A percentile compares a stretch with the other conserved stretches of the same genome.
Conservation (phyloP, 306 rosid genomes). For the Hippophae gyantsensis region DNA sequence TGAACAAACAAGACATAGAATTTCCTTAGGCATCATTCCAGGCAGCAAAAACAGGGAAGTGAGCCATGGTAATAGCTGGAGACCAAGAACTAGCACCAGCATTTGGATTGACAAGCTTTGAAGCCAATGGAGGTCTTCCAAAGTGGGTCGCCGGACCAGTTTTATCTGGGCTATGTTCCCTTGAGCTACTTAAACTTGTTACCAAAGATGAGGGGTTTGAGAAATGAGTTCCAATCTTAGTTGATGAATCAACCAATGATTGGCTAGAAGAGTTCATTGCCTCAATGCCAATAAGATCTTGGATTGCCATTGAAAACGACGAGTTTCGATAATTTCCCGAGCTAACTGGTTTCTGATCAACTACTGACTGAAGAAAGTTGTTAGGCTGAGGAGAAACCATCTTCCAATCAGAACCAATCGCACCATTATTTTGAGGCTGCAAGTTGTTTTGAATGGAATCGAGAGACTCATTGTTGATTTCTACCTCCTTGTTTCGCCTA, state of each 20-base stretch:
- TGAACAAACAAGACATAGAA: not conserved
- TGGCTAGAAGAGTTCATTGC: conserved; percentile 26
- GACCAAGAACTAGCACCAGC: conserved; percentile 55
- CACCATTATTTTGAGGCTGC: conserved; percentile 18
- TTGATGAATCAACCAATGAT: conserved; percentile 26
- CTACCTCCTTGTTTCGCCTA: conserved; percentile 43
- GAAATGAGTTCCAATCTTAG: conserved; percentile 43
- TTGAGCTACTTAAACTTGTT: conserved; percentile 71
- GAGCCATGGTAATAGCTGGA: conserved; percentile 58
- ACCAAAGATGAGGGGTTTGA: conserved; percentile 72
- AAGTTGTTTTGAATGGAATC: conserved; percentile 23
- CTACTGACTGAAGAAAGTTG: conserved; percentile 20
- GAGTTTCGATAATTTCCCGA: conserved; percentile 36
- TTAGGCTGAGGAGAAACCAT: conserved; percentile 29
- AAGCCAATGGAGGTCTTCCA: conserved; percentile 42
- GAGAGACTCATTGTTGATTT: conserved; percentile 25
- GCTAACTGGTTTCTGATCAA: conserved; percentile 29
- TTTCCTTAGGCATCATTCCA: conserved; percentile 60
- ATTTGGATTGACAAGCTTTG: conserved; percentile 32
- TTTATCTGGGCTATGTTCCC: conserved; percentile 84
- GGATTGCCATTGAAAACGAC: conserved; percentile 45
- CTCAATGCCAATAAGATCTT: conserved; percentile 54
- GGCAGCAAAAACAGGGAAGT: conserved; percentile 77
- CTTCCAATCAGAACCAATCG: conserved; percentile 44
- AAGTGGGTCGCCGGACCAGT: conserved; percentile 34